Evolutionary conservation across 169 alveolate species (phyloP).

Genomic region (Babesia ovata): DNA sequence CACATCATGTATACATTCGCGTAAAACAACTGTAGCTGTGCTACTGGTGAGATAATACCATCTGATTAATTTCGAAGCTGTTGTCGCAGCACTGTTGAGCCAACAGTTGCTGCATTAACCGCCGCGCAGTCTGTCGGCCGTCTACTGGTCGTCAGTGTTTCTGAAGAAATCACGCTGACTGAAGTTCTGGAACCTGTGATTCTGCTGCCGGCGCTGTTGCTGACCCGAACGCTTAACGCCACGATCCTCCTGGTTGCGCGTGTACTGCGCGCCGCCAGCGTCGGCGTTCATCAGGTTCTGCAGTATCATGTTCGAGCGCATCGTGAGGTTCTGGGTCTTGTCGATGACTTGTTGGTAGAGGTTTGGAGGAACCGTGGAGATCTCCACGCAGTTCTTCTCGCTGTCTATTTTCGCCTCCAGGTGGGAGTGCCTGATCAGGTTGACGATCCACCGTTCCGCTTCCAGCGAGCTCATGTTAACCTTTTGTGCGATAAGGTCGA

Average conservation of each 20-base stretch:
- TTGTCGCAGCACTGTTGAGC: neutral
- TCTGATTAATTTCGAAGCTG: neutral
- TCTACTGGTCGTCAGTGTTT: neutral
- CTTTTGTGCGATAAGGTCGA: slow-evolving; percentile 85
- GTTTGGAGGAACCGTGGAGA: slow-evolving; percentile 84
- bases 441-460: slow-evolving; percentile 91
- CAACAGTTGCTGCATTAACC: too few species aligned
- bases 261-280: slow-evolving; percentile 12
- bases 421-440: slow-evolving; percentile 85
- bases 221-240: slow-evolving; percentile 26
- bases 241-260: slow-evolving; percentile 22
- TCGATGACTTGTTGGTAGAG: slow-evolving; percentile 87
- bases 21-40: too few species aligned
- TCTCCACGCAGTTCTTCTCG: slow-evolving; percentile 89
- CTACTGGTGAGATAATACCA: neutral
- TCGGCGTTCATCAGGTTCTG: slow-evolving; percentile 75
- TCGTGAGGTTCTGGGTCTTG: slow-evolving; percentile 81
- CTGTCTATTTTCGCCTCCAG: slow-evolving; percentile 89
- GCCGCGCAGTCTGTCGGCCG: too few species aligned
- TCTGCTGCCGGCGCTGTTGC: slow-evolving; percentile 52
- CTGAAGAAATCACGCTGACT: slow-evolving; percentile 49
- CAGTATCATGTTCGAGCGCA: slow-evolving; percentile 81
- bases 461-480: slow-evolving; percentile 84
- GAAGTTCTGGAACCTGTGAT: slow-evolving; percentile 29
- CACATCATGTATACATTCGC: too few species aligned